A percentile compares a stretch with the other conserved stretches of the same genome.
Evolutionary conservation across 177 flowering plant genomes (phyloP).

Genomic region (Vitis hybrid): DNA sequence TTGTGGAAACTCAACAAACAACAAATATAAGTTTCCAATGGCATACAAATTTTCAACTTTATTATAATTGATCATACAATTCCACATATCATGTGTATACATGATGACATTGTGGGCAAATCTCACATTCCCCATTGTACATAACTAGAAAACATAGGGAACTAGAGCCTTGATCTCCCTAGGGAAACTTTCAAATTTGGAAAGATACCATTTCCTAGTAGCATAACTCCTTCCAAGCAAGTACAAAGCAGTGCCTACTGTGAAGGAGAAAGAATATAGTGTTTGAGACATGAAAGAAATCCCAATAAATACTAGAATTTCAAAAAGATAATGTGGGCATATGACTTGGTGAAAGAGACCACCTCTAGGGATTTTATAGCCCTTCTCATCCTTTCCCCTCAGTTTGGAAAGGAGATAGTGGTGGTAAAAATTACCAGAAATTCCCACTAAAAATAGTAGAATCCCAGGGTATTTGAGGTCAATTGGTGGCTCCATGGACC

Average conservation of each 20-base stretch:
- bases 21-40: too few species aligned
- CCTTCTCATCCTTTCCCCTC: constrained; percentile 27
- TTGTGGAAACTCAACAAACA: too few species aligned
- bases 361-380: constrained; percentile 62
- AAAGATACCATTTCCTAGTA: constrained; percentile 58
- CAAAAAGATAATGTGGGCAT: constrained; percentile 69
- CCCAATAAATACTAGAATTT: constrained; percentile 45
- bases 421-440: constrained; percentile 67
- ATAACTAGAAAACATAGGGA: too few species aligned
- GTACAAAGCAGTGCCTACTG: constrained; percentile 33
- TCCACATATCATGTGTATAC: too few species aligned
- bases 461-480: constrained; percentile 48
- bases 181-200: constrained; percentile 58
- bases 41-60: too few species aligned
- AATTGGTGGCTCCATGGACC: constrained; percentile 40
- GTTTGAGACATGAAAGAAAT: constrained; percentile 54
- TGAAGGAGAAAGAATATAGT: constrained; percentile 14
- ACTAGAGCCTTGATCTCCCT: too few species aligned
- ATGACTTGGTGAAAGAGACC: constrained; percentile 53
- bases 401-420: constrained; percentile 52
- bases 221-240: constrained; percentile 55
- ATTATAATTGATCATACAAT: too few species aligned
- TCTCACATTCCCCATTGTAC: too few species aligned
- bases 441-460: constrained; percentile 45
- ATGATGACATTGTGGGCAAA: too few species aligned